Percentiles rank a stretch among this genome's conserved stretches.
phyloP scores from a whole-genome alignment of 2,329 filamentous ascomycete species.

The Microdochium nivale region DNA sequence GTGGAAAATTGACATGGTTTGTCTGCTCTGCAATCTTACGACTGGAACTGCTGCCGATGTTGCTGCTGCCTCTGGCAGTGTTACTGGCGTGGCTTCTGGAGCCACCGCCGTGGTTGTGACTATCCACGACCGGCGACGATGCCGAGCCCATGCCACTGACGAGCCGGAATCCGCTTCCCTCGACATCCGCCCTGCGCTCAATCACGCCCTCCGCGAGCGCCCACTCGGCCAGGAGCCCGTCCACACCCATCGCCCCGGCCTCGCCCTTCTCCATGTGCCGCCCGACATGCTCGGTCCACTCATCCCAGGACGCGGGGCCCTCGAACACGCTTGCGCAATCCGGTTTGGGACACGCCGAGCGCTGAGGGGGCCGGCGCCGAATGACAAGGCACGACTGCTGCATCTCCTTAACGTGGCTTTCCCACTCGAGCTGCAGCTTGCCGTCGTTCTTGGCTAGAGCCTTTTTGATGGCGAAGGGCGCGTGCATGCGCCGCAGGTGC shows the following conservation, averaged over 20 bases:
- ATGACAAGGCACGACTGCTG: constrained; percentile 65
- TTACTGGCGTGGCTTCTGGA: background rate
- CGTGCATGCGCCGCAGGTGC: constrained; percentile 90
- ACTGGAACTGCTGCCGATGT: no score
- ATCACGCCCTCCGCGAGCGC: constrained; percentile 57
- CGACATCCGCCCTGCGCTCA: constrained; percentile 44
- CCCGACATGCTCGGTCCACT: constrained; percentile 87
- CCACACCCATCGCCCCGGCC: constrained; percentile 46
- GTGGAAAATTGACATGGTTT: no score
- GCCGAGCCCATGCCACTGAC: constrained; percentile 27
- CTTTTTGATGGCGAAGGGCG: constrained; percentile 56
- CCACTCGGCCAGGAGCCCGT: constrained; percentile 50
- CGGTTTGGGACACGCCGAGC: constrained; percentile 60
- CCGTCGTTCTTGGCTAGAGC: constrained; percentile 47
- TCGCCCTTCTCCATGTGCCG: constrained; percentile 76
- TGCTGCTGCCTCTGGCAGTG: background rate
- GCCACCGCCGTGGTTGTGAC: background rate
- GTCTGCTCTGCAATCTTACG: no score
- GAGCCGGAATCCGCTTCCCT: constrained; percentile 36
- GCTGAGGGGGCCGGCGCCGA: constrained; percentile 60
- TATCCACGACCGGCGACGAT: background rate
- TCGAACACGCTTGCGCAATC: constrained; percentile 67
- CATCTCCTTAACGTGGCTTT: constrained; percentile 58
- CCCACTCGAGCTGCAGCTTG: constrained; percentile 54
- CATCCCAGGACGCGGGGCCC: constrained; percentile 72